Percentiles rank a stretch among this genome's conserved stretches.
phyloP scores from a whole-genome alignment of 2,329 filamentous ascomycete genomes.

The Emergomyces orientalis region DNA sequence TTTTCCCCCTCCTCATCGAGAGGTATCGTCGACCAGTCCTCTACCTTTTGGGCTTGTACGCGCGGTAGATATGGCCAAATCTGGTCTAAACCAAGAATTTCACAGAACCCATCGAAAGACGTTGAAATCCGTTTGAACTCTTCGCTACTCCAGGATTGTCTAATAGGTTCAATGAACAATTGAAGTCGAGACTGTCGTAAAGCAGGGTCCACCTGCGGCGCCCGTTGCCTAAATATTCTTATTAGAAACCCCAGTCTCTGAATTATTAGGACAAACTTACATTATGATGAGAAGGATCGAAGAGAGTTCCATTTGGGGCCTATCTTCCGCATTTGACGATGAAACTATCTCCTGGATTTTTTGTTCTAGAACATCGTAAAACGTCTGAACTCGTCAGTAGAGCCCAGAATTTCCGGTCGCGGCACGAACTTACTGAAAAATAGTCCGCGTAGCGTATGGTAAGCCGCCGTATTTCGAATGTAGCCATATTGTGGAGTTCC shows the following conservation, averaged over 20 bases:
- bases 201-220: constrained; percentile 61
- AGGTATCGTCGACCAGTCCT: constrained; percentile 71
- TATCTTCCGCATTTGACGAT: constrained; percentile 64
- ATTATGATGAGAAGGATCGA: constrained; percentile 92
- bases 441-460: constrained; percentile 88
- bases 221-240: constrained; percentile 56
- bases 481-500: constrained; percentile 74
- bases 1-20: constrained; percentile 71
- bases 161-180: constrained; percentile 73
- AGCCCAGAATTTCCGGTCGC: constrained; percentile 10
- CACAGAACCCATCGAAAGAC: constrained; percentile 69
- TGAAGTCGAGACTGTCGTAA: constrained; percentile 62
- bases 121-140: constrained; percentile 59
- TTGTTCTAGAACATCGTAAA: constrained; percentile 77
- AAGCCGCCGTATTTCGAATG: constrained; percentile 77
- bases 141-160: constrained; percentile 66
- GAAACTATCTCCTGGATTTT: constrained; percentile 70
- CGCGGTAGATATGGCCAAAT: constrained; percentile 69
- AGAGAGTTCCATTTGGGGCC: constrained; percentile 73
- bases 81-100: constrained; percentile 67
- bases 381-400: constrained; percentile 45
- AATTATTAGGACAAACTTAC: constrained; percentile 34
- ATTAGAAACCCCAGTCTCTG: neutral
- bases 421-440: constrained; percentile 52
- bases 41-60: constrained; percentile 62